phyloP scores from a whole-genome alignment of 495 filamentous ascomycete species.

The Aspergillus affinis region DNA sequence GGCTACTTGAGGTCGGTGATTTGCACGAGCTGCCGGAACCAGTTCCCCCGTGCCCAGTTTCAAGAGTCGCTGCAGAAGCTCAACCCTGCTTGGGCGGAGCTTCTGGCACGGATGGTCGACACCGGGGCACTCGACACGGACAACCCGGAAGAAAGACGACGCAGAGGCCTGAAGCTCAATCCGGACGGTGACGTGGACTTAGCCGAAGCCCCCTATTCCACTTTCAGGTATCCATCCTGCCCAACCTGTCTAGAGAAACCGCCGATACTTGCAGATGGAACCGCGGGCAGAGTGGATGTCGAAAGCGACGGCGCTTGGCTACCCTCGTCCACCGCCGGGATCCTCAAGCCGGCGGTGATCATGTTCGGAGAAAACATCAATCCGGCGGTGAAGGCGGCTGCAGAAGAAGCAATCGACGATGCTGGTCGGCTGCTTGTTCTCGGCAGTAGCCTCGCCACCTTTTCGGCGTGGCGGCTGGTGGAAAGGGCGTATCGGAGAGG shows the following conservation, averaged over 20 bases:
- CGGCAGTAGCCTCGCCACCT: slow-evolving; percentile 89
- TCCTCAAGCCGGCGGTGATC: slow-evolving; percentile 86
- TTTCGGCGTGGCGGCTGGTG: slow-evolving; percentile 88
- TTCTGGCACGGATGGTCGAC: slow-evolving; percentile 67
- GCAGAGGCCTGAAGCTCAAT: slow-evolving; percentile 75
- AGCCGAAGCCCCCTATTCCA: slow-evolving; percentile 81
- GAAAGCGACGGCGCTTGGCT: slow-evolving; percentile 82
- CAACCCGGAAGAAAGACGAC: slow-evolving; percentile 66
- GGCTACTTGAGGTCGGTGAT: slow-evolving; percentile 79
- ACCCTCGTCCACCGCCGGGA: slow-evolving; percentile 65
- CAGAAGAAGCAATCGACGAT: slow-evolving; percentile 75
- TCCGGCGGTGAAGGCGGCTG: slow-evolving; percentile 63
- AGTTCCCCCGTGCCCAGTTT: slow-evolving; percentile 67
- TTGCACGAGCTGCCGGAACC: slow-evolving; percentile 73
- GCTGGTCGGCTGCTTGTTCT: slow-evolving; percentile 74
- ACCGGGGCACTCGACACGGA: slow-evolving; percentile 75
- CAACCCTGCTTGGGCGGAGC: slow-evolving; percentile 84
- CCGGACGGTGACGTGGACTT: slow-evolving; percentile 95
- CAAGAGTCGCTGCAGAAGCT: slow-evolving; percentile 73
- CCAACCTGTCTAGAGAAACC: slow-evolving; percentile 72
- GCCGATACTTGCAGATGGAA: slow-evolving; percentile 58
- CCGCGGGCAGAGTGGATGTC: slow-evolving; percentile 58
- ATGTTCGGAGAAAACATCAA: slow-evolving; percentile 95
- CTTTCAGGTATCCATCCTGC: slow-evolving; percentile 90
- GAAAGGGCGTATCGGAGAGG: slow-evolving; percentile 77